phyloP scores from a whole-genome alignment of 345 rosid species.

The Abelmoschus esculentus region DNA sequence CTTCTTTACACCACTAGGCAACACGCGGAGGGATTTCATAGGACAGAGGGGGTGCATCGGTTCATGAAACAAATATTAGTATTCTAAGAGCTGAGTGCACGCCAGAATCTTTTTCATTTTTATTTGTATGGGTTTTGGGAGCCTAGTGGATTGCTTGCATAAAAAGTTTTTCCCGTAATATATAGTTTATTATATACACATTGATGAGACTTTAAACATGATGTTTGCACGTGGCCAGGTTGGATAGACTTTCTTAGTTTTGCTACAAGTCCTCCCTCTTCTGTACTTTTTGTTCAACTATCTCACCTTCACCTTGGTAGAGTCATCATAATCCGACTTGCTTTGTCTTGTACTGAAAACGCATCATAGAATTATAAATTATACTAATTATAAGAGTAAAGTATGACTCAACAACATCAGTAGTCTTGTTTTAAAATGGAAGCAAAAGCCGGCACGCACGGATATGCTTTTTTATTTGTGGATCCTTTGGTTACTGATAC shows the following conservation, averaged over 20 bases:
- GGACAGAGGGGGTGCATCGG: slow-evolving; percentile 26
- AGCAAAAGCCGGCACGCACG: slow-evolving; percentile 45
- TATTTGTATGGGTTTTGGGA: not conserved
- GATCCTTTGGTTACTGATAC: too few species aligned
- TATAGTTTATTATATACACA: slow-evolving; percentile 9
- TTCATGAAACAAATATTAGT: slow-evolving; percentile 17
- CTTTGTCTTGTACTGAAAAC: too few species aligned
- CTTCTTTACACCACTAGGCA: slow-evolving; percentile 27
- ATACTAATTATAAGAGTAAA: slow-evolving; percentile 7
- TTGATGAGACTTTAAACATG: slow-evolving; percentile 5
- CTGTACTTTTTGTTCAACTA: not conserved
- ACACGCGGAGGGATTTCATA: slow-evolving; percentile 18
- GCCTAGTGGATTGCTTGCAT: slow-evolving; percentile 34
- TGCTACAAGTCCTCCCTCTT: not conserved
- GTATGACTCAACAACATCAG: slow-evolving; percentile 18
- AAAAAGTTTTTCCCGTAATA: slow-evolving; percentile 20
- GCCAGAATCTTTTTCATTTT: slow-evolving; percentile 34
- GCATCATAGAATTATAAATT: not conserved
- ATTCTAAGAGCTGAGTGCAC: slow-evolving; percentile 40
- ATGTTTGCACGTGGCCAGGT: slow-evolving; percentile 29
- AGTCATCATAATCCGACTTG: too few species aligned
- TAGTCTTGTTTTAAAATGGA: slow-evolving; percentile 15
- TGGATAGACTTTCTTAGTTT: not conserved
- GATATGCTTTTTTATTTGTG: too few species aligned
- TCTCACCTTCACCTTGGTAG: too few species aligned